Evolutionary conservation across 2,329 filamentous ascomycete genomes (phyloP).

Genomic region (Cladobotryum mycophilum): DNA sequence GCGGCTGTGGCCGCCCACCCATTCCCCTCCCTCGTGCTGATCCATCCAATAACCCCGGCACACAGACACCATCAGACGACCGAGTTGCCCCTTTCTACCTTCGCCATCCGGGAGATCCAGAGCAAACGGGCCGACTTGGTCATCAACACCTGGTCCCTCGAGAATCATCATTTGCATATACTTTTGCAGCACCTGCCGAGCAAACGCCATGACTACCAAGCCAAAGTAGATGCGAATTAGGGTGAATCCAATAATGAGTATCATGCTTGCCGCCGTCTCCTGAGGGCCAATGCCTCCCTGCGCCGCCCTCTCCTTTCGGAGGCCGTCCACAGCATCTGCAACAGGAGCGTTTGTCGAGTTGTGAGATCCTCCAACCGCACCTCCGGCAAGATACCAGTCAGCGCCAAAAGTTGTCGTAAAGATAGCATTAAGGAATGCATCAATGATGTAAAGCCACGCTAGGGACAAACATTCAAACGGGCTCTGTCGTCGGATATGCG

Average conservation of each 20-base stretch:
- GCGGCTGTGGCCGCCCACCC: slow-evolving; percentile 55
- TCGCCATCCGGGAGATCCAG: slow-evolving; percentile 64
- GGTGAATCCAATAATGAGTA: slow-evolving; percentile 68
- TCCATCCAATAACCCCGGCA: slow-evolving; percentile 79
- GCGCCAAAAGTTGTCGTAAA: slow-evolving; percentile 80
- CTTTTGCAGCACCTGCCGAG: slow-evolving; percentile 67
- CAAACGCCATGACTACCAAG: slow-evolving; percentile 76
- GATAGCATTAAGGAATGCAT: slow-evolving; percentile 72
- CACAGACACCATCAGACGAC: slow-evolving; percentile 69
- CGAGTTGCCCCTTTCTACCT: slow-evolving; percentile 72
- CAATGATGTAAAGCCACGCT: slow-evolving; percentile 78
- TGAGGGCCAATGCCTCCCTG: slow-evolving; percentile 38
- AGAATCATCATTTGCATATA: slow-evolving; percentile 47
- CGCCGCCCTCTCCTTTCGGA: slow-evolving; percentile 27
- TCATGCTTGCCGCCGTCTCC: slow-evolving; percentile 68
- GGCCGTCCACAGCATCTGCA: slow-evolving; percentile 27
- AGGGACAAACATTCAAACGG: slow-evolving; percentile 75
- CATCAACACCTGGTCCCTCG: slow-evolving; percentile 40
- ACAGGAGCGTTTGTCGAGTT: slow-evolving; percentile 18
- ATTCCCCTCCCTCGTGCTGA: slow-evolving; percentile 58
- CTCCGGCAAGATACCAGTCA: slow-evolving; percentile 73
- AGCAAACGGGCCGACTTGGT: slow-evolving; percentile 61
- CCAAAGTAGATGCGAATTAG: slow-evolving; percentile 76
- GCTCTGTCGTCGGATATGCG: slow-evolving; percentile 71
- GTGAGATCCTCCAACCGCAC: slow-evolving; percentile 37